A percentile compares a stretch with the other conserved stretches of the same genome.
Evolutionary conservation across 176 grass and related monocot genomes (phyloP).

Genomic region (Aegilops sharonensis): DNA sequence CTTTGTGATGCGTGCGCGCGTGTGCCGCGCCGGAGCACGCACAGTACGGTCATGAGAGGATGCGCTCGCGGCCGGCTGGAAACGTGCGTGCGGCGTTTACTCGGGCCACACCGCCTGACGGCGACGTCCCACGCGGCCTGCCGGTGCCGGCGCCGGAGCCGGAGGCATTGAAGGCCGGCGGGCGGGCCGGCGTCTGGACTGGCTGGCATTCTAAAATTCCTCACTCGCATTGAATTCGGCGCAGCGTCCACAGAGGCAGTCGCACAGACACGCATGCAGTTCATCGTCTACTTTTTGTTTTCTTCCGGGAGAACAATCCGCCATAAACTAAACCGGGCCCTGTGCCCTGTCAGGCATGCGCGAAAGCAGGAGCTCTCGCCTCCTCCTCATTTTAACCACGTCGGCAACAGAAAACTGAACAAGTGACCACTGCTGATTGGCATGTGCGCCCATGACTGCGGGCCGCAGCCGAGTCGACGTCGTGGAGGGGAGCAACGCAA

Average conservation of each 20-base stretch:
- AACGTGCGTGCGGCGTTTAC: background rate
- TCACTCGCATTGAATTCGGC: background rate
- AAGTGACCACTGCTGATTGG: background rate
- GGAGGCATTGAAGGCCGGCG: background rate
- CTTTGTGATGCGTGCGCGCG: too few relatives aligned
- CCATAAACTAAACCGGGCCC: background rate
- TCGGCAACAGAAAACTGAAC: too few relatives aligned
- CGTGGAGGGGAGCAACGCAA: conserved; percentile 3
- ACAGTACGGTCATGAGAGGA: background rate
- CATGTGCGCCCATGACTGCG: background rate
- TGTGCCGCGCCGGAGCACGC: background rate
- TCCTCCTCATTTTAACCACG: too few relatives aligned
- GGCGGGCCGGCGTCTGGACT: background rate
- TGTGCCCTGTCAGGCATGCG: background rate
- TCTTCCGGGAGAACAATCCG: background rate
- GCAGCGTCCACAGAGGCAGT: background rate
- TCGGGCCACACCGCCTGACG: background rate
- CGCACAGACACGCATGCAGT: background rate
- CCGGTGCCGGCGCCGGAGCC: background rate
- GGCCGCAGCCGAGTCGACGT: background rate
- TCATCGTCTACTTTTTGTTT: background rate
- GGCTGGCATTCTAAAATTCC: background rate
- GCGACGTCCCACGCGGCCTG: conserved; percentile 13
- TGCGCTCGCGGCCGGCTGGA: background rate
- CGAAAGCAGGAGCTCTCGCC: background rate